Evolutionary conservation across 331 rosid genomes (phyloP).

Genomic region (Prunus yedoensis): DNA sequence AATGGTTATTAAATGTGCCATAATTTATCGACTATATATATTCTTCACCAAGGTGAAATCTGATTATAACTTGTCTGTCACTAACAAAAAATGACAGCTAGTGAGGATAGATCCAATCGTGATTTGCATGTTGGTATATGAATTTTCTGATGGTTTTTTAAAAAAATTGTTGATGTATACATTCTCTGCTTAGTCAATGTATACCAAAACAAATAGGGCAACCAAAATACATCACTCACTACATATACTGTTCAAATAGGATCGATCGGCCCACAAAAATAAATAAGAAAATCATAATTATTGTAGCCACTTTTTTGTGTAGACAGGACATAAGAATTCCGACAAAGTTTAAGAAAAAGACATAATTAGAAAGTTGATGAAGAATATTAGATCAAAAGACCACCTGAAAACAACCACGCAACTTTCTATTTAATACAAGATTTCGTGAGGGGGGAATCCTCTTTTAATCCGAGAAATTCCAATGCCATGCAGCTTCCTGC

Average conservation of each 20-base stretch:
- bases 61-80: neutral
- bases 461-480: neutral
- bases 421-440: slow-evolving; percentile 8
- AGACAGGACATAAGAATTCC: neutral
- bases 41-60: neutral
- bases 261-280: no score
- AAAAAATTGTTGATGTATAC: neutral
- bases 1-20: no score
- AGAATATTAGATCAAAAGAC: neutral
- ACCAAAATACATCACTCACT: neutral
- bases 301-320: neutral
- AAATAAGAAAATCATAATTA: no score
- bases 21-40: neutral
- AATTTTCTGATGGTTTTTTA: neutral
- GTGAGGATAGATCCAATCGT: neutral
- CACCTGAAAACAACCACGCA: slow-evolving; percentile 9
- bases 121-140: neutral
- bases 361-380: neutral
- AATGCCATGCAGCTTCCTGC: neutral
- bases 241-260: no score
- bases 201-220: neutral
- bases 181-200: neutral
- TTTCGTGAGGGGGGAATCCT: neutral
- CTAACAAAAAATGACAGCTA: neutral
- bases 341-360: neutral